Base-by-base conservation (phyloP, 2,329 filamentous ascomycete genomes). In the Penicillium thymicola region DNA sequence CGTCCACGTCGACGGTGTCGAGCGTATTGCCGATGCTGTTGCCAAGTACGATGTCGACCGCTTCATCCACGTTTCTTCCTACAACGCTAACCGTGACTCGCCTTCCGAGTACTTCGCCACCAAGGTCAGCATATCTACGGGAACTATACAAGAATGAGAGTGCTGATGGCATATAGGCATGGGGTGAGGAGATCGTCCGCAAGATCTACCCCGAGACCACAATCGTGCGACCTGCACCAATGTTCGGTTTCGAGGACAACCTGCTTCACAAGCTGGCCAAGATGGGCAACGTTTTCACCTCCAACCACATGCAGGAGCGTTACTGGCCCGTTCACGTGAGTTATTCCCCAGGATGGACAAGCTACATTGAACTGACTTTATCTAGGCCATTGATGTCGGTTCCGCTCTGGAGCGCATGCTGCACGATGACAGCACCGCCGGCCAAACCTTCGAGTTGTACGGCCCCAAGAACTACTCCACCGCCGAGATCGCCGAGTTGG, bases 21-120 rank as follows among this genome's bases (percentile, higher is more conserved):
- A 95, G 79, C 88, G 94, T 65, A 99, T 99, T 68, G 90, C 85
- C 49, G 91, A 96, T 72, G 92, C 94, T 51, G 91, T 92, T 51
- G 94, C 93, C 69, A 99, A 99, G 78, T 99, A 99, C 78, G 93
- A 99, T 70, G 86, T 97, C 65, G 94, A 99, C 78, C 88, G 94
- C 63, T 99, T 90, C 76, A 92, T 99, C 63, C 94, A 99, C 68
- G 87, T 99, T 67, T 99, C 94, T 10, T 96, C 92, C 32, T 92
- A 95, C 82, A 97, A 93, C 71, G 93, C 91, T 56, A 81, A 89
- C 74, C 82, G 85, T 42, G 82, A 89, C 65, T 97, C 93, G 18
- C 76, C 87, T 2, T 93, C 91, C 11, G 90, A 94, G 70, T 99
- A 93, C 83, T 97, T 89, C 77, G 82, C 88, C 59, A 96, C 92